Evolutionary conservation across 2,329 filamentous ascomycete species (phyloP), one percentile per base, ranked within the genome.

Genomic region (Curvularia lunata): DNA sequence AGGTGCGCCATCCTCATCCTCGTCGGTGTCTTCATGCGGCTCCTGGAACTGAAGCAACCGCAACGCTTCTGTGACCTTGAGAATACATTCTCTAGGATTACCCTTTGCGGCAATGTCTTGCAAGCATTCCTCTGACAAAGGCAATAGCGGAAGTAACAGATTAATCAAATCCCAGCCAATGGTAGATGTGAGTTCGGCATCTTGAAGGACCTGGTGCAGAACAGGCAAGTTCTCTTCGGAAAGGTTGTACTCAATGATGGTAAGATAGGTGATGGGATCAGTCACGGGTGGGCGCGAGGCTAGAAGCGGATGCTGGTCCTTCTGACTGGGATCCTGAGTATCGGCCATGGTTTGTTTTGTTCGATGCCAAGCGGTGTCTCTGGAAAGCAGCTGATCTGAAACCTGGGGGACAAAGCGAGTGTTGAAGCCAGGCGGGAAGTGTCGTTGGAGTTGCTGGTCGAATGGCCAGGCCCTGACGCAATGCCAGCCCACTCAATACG

Each of bases 111-210:
- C 91, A 51, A 94, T 87, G 28, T 88, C 90, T 71, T 89, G 85
- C 16, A 94, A 81, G 71, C 91, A 92, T 46, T 82, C 77, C 65
- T 90, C 87, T n/a, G 88, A 88, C 2, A 81, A 79, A 2, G 85
- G 85, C 1, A 89, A 82, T 5, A 92, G 78, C 34, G 86, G 82
- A 23, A 92, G 82, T 4, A 95, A 83, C 69, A 91, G 85, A 71
- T 90, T 88, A 21, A 95, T 88, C 50, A 94, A 79, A 73, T 95
- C 91, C 91, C 91, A 95, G 48, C 91, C 91, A 67, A 94, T 92
- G 55, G 91, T 89, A 59, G 85, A 85, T 2, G 90, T 91, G 55
- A 93, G 80, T 56, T 85, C 81, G 9, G 82, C 80, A 81, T 91
- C 86, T 73, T 90, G 85, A 18, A 91, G 81, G 34, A 91, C 85